phyloP scores from a whole-genome alignment of 192 early-diverging fungal genomes.

The Helicostylum pulchrum region DNA sequence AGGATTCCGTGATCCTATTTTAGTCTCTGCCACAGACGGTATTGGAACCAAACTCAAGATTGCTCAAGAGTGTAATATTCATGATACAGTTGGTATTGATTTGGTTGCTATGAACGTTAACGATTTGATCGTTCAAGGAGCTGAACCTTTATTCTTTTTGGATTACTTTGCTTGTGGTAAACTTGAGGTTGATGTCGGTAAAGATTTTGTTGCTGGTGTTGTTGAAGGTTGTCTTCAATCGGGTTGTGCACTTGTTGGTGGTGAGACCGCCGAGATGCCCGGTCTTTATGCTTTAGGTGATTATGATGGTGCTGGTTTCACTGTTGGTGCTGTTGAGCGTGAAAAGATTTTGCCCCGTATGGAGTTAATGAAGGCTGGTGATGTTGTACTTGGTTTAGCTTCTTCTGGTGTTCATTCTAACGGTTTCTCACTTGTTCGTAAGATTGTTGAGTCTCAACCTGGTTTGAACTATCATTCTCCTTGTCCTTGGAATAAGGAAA shows the following conservation, averaged over 20 bases:
- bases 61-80: constrained; percentile 80
- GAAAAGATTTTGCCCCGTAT: constrained; percentile 81
- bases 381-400: constrained; percentile 85
- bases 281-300: constrained; percentile 86
- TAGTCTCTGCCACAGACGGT: constrained; percentile 98
- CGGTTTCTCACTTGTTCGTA: constrained; percentile 97
- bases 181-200: constrained; percentile 88
- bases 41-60: constrained; percentile 99
- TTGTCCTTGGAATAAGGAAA: constrained; percentile 77
- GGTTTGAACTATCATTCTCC: constrained; percentile 71
- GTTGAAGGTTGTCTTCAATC: constrained; percentile 89
- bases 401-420: constrained; percentile 99
- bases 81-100: constrained; percentile 96
- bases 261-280: constrained; percentile 99
- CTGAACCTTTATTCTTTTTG: constrained; percentile 97
- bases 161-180: constrained; percentile 98
- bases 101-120: constrained; percentile 99
- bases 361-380: constrained; percentile 70
- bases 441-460: constrained; percentile 68
- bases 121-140: constrained; percentile 97
- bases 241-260: constrained; percentile 94
- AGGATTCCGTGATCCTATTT: constrained; percentile 88
- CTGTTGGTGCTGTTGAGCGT: constrained; percentile 95
- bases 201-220: constrained; percentile 89
- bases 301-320: constrained; percentile 95